Evolutionary conservation across 345 rosid species (phyloP).

Genomic region (Brassica incana): DNA sequence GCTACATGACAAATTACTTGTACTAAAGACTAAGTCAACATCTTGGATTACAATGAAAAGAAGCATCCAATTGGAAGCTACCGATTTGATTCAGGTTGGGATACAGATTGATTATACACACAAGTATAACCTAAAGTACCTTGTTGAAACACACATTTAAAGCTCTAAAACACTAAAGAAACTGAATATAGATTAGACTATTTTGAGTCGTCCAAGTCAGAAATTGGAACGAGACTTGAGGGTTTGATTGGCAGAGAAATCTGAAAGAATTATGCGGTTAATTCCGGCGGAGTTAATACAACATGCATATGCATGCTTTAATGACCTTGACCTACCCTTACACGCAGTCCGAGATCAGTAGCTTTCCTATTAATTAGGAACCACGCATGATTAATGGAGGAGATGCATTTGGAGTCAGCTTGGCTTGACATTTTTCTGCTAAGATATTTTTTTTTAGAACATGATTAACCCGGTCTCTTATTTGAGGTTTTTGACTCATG

Average conservation of each 20-base stretch:
- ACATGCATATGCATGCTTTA: constrained; percentile 37
- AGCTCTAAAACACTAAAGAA: constrained; percentile 4
- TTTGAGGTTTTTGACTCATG: too few relatives aligned
- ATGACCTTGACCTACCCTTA: constrained; percentile 41
- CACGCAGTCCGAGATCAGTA: constrained; percentile 42
- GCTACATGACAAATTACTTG: constrained; percentile 13
- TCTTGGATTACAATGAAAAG: constrained; percentile 22
- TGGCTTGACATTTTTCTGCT: too few relatives aligned
- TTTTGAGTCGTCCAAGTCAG: constrained; percentile 27
- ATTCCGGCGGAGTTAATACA: constrained; percentile 27
- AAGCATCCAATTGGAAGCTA: constrained; percentile 25
- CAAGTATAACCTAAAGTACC: constrained; percentile 10
- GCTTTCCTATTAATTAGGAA: constrained; percentile 39
- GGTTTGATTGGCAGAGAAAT: constrained; percentile 1
- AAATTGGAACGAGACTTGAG: constrained; percentile 15
- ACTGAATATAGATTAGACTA: background rate
- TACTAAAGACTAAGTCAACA: background rate
- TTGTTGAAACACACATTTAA: constrained; percentile 22
- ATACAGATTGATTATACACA: constrained; percentile 17
- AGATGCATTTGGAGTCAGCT: too few relatives aligned
- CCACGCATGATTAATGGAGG: background rate
- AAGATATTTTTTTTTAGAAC: too few relatives aligned
- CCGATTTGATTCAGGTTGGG: constrained; percentile 13
- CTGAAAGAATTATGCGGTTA: constrained; percentile 24
- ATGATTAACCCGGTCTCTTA: too few relatives aligned